Conservation (phyloP, 129 eudicot species). For the Centrapalus pauciflorus region DNA sequence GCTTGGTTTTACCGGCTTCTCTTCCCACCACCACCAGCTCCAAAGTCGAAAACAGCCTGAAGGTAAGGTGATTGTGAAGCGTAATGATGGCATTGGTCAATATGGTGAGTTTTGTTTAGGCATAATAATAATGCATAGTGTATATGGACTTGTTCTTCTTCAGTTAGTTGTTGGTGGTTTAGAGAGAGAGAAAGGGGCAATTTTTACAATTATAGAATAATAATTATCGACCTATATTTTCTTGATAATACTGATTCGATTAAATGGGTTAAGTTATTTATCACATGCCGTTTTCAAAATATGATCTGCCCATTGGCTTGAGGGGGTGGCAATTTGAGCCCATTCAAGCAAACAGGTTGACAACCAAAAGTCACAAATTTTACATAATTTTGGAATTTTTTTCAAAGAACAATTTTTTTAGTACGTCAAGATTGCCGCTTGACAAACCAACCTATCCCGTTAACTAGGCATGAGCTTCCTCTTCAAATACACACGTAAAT, state of each 20-base stretch:
- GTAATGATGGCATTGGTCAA: background rate
- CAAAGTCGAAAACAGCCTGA: slow-evolving; percentile 45
- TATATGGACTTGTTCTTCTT: slow-evolving; percentile 5
- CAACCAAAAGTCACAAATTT: no score
- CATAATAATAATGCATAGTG: slow-evolving; percentile 14
- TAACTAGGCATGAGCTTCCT: no score
- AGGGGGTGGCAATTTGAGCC: no score
- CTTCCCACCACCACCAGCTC: slow-evolving; percentile 44
- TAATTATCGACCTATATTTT: background rate
- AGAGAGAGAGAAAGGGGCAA: slow-evolving; percentile 5
- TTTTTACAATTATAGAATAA: slow-evolving; percentile 20
- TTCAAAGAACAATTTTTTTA: no score
- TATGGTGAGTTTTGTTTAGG: slow-evolving; percentile 15
- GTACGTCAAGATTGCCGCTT: no score
- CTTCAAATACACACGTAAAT: no score
- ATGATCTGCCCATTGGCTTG: no score
- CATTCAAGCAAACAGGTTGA: no score
- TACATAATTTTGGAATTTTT: no score
- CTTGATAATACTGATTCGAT: background rate
- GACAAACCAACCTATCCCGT: no score
- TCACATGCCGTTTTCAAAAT: no score
- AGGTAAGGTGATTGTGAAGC: background rate
- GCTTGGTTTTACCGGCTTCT: slow-evolving; percentile 61
- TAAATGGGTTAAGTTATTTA: background rate
- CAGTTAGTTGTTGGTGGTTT: slow-evolving; percentile 3